Base-by-base conservation (phyloP, 345 rosid species). In the Pseudoturritis turrita region DNA sequence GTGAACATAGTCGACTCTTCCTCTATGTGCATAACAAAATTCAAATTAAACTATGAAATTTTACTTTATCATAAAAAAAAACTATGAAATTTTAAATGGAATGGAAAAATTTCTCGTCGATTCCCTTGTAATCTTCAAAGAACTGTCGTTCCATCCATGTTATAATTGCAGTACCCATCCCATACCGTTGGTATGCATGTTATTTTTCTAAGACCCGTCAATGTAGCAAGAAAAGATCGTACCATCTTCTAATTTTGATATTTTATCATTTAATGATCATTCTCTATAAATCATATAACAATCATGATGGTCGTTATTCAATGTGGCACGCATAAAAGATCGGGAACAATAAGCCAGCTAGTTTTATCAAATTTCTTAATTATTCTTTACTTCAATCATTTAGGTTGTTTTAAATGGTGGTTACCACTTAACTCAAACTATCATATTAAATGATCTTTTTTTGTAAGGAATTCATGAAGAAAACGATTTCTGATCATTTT, bases 361-460 rank as follows among this genome's bases (percentile, higher is more conserved):
- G 21, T 56, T 59, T 39, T 13, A 36, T 37, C 31, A 59, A 37
- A 39, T 14, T 41, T 37, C 28, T 35, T 1, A 36, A 22, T 59
- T 39, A 40, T 37, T 39, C 33, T 22, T 14, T 61, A 23, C 14
- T 53, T 61, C 65, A 61, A 61, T 61, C n/a, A 60, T 60, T 60
- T 14, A 10, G 15, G 22, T 40, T 60, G 31, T 60, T 60, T 15
- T 58, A 21, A 37, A 29, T 39, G 47, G 63, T 58, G 63, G 63
- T 19, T 58, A 57, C 45, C n/a, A n/a, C n/a, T n/a, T n/a, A n/a
- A n/a, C n/a, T 15, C 14, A 31, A 31, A 31, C 19, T 15, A 15
- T 54, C 29, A 7, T 35, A n/a, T n/a, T 57, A 6, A 35, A 36
- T 57, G n/a, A 6, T 12, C 12, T n/a, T 44, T 2, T 44, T 35